A percentile compares a stretch with the other conserved stretches of the same genome.
Evolutionary conservation across 192 early-diverging fungal genomes (phyloP).

Genomic region (Rhizoclosmatium sp.): DNA sequence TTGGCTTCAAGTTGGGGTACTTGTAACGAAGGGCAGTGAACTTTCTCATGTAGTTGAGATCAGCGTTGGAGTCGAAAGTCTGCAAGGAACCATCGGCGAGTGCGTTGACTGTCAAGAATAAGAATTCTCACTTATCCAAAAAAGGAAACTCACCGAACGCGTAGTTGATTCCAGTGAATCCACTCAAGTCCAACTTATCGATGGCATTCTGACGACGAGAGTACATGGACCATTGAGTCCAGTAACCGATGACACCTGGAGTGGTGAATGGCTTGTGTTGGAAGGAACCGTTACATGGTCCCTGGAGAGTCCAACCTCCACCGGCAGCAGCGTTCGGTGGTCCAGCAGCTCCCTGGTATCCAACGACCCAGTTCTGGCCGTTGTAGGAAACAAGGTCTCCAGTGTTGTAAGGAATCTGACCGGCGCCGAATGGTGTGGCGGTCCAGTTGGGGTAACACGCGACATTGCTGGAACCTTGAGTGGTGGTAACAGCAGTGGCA

Average conservation of each 20-base stretch:
- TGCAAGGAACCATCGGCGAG: background rate
- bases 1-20: slow-evolving; percentile 17
- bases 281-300: background rate
- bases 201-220: too few relatives aligned
- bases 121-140: background rate
- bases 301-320: too few relatives aligned
- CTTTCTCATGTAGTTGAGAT: background rate
- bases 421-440: background rate
- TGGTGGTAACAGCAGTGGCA: background rate
- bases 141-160: background rate
- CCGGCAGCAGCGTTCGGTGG: too few relatives aligned
- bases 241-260: slow-evolving; percentile 16
- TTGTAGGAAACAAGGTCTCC: too few relatives aligned
- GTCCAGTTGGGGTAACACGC: background rate
- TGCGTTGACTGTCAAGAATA: slow-evolving; percentile 7
- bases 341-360: background rate
- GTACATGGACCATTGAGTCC: background rate
- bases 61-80: background rate
- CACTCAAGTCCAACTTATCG: too few relatives aligned
- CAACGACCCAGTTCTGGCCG: background rate
- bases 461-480: background rate
- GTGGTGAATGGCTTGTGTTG: background rate
- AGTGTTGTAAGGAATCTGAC: background rate
- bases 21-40: background rate
- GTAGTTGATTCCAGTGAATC: too few relatives aligned